Evolutionary conservation across 768 basidiomycete species (phyloP).

Genomic region (Clavaria fumosa): DNA sequence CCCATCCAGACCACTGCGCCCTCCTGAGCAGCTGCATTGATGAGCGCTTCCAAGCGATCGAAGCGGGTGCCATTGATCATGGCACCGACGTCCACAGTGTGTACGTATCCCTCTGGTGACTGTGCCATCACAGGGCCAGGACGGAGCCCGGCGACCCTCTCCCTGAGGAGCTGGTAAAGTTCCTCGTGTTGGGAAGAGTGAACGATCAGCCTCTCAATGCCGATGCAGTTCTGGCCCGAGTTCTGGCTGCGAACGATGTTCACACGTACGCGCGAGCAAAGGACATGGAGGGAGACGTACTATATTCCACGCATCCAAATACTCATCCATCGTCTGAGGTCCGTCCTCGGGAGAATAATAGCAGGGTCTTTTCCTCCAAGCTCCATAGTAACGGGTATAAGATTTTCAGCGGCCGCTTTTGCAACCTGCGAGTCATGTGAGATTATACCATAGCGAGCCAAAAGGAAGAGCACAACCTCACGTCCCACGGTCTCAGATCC

Average conservation of each 20-base stretch:
- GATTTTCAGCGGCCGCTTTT: conserved; percentile 63
- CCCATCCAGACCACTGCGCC: conserved; percentile 64
- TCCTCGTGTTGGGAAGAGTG: conserved; percentile 64
- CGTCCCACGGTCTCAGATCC: conserved; percentile 69
- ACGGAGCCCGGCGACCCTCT: conserved; percentile 57
- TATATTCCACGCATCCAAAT: conserved; percentile 85
- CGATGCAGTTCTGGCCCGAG: conserved; percentile 93
- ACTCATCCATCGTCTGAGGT: conserved; percentile 65
- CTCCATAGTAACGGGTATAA: conserved; percentile 88
- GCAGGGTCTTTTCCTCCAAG: conserved; percentile 93
- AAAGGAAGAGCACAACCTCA: conserved; percentile 31
- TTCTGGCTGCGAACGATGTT: conserved; percentile 48
- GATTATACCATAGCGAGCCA: background rate
- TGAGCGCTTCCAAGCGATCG: conserved; percentile 47
- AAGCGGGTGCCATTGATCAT: conserved; percentile 75
- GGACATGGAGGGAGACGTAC: conserved; percentile 30
- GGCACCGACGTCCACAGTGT: conserved; percentile 70
- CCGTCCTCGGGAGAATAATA: conserved; percentile 74
- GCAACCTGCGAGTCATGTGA: conserved; percentile 40
- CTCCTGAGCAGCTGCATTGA: conserved; percentile 46
- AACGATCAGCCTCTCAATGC: conserved; percentile 86
- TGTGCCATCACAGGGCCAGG: conserved; percentile 59
- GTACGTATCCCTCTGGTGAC: conserved; percentile 50
- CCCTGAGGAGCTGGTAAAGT: conserved; percentile 46
- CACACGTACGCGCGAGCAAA: background rate